A percentile compares a stretch with the other conserved stretches of the same genome.
Conservation (phyloP, 495 filamentous ascomycete species). For the Talaromyces trachyspermus region DNA sequence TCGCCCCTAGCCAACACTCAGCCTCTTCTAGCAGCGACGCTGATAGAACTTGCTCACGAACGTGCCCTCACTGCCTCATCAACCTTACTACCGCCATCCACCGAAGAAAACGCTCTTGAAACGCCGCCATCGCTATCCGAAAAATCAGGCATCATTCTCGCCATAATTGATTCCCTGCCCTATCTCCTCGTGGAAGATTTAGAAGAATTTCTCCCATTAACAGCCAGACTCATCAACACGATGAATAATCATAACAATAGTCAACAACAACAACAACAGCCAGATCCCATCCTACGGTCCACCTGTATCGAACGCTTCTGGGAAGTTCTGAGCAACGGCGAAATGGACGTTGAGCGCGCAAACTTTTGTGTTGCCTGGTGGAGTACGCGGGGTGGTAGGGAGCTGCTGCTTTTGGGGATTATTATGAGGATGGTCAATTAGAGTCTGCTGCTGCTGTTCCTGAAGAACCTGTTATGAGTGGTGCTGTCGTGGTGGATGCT, state of each 20-base stretch:
- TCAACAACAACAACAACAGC: no score
- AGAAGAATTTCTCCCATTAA: slow-evolving; percentile 68
- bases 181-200: slow-evolving; percentile 61
- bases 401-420: slow-evolving; percentile 55
- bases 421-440: slow-evolving; percentile 18
- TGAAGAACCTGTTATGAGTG: slow-evolving; percentile 50
- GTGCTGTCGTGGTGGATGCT: slow-evolving; percentile 36
- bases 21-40: slow-evolving; percentile 65
- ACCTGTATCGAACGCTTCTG: slow-evolving; percentile 71
- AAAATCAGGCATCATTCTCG: slow-evolving; percentile 70
- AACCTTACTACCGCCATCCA: slow-evolving; percentile 32
- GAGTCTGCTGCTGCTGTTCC: slow-evolving; percentile 12
- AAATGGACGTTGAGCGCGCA: slow-evolving; percentile 86
- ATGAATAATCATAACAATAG: no score
- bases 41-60: slow-evolving; percentile 75
- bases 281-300: slow-evolving; percentile 55
- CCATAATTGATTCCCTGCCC: slow-evolving; percentile 76
- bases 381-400: slow-evolving; percentile 61
- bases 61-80: slow-evolving; percentile 52
- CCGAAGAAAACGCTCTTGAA: slow-evolving; percentile 20
- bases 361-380: slow-evolving; percentile 85
- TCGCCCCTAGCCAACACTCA: slow-evolving; percentile 61
- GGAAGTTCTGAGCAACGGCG: slow-evolving; percentile 73
- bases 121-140: slow-evolving; percentile 55
- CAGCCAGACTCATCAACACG: slow-evolving; percentile 58